Evolutionary conservation across 208 protist genomes (phyloP).

Genomic region (Wallacemonas sp.): DNA sequence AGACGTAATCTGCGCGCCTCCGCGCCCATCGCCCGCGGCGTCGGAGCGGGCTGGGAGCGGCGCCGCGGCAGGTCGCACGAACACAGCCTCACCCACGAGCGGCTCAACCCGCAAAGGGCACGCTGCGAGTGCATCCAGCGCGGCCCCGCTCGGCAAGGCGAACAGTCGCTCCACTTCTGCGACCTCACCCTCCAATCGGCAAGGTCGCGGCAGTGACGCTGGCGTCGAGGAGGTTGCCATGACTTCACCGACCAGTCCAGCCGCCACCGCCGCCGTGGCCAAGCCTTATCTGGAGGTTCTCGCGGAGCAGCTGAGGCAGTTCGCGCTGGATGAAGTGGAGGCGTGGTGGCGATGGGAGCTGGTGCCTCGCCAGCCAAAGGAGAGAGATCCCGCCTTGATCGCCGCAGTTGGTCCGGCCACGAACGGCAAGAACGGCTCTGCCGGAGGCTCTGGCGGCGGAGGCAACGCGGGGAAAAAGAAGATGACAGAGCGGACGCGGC

Average conservation of each 20-base stretch:
- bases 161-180: too few relatives aligned
- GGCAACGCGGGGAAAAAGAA: constrained; percentile 30
- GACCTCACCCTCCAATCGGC: too few relatives aligned
- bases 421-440: constrained; percentile 12
- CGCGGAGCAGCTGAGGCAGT: constrained; percentile 28
- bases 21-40: too few relatives aligned
- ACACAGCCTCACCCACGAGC: neutral
- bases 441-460: constrained; percentile 1
- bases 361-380: constrained; percentile 32
- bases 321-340: constrained; percentile 53
- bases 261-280: neutral
- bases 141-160: too few relatives aligned
- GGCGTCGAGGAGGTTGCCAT: too few relatives aligned
- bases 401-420: neutral
- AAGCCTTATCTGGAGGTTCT: constrained; percentile 14
- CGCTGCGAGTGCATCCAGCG: too few relatives aligned
- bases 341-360: constrained; percentile 60
- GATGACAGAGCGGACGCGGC: constrained; percentile 34
- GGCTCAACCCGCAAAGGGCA: too few relatives aligned
- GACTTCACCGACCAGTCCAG: neutral
- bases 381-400: constrained; percentile 14
- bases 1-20: too few relatives aligned
- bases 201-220: too few relatives aligned
- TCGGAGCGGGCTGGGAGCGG: neutral
- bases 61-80: constrained; percentile 6